These are phyloP conservation scores for Plasmodium fragile DNA, from an alignment of 169 alveolate species.

Conservation along the genomic window DNA sequence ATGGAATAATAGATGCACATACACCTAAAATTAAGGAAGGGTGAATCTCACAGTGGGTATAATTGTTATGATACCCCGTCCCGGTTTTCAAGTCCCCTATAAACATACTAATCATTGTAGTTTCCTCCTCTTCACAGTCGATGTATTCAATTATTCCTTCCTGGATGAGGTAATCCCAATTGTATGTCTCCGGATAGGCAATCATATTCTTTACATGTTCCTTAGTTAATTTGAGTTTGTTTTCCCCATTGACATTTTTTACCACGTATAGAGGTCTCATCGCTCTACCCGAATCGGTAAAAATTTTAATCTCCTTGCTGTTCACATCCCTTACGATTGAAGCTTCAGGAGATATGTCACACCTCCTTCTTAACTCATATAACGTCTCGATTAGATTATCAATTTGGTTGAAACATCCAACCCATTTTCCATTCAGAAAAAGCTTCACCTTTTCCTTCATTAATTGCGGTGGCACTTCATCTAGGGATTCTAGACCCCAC, in stretches of 20 bases:
- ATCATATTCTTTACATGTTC: conserved; percentile 83
- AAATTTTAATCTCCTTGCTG: conserved; percentile 94
- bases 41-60: conserved; percentile 99
- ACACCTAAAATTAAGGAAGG: conserved; percentile 99
- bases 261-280: conserved; percentile 98
- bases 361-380: conserved; percentile 92
- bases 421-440: conserved; percentile 97
- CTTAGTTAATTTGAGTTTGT: conserved; percentile 88
- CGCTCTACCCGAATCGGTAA: conserved; percentile 99
- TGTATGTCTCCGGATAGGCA: conserved; percentile 55
- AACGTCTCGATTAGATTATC: conserved; percentile 92
- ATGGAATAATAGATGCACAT: conserved; percentile 99
- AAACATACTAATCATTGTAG: conserved; percentile 99
- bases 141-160: conserved; percentile 97
- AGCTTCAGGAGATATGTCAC: conserved; percentile 95
- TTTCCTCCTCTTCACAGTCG: conserved; percentile 99
- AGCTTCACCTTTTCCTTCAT: conserved; percentile 95
- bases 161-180: conserved; percentile 92
- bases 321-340: conserved; percentile 96
- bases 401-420: conserved; percentile 95
- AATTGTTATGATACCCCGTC: conserved; percentile 91
- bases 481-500: conserved; percentile 92
- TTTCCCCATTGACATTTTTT: conserved; percentile 86
- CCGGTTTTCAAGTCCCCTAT: conserved; percentile 92
- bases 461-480: conserved; percentile 90